These are phyloP conservation scores for Aspergillus thermomutatus DNA, from an alignment of 2,329 filamentous ascomycete species.

Conservation along the genomic window DNA sequence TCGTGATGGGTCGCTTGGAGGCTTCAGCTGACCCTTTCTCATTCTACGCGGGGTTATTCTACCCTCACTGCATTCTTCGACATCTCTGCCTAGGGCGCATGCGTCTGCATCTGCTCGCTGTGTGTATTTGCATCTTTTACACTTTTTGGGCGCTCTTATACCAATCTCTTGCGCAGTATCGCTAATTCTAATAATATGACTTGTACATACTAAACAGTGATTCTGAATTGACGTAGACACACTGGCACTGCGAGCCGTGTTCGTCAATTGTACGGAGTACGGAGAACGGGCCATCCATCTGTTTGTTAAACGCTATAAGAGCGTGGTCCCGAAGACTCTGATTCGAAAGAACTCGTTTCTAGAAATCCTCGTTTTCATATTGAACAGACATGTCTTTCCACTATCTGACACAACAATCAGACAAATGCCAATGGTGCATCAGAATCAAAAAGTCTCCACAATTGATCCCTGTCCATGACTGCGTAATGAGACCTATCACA, in stretches of 20 bases:
- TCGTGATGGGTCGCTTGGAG: background rate
- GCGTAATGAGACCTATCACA: background rate
- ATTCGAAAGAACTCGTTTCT: background rate
- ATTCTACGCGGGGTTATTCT: background rate
- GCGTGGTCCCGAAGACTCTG: background rate
- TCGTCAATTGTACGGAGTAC: background rate
- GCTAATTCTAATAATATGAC: conserved; percentile 21
- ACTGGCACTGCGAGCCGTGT: background rate
- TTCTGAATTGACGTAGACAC: background rate
- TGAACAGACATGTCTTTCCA: background rate
- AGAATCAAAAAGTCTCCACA: too few relatives aligned
- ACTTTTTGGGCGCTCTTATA: conserved; percentile 8
- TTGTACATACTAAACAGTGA: conserved; percentile 17
- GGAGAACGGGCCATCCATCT: background rate
- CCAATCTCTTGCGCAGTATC: conserved; percentile 12
- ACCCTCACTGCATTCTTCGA: background rate
- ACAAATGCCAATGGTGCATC: too few relatives aligned
- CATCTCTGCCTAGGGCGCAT: background rate
- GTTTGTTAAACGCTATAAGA: background rate
- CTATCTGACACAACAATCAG: background rate
- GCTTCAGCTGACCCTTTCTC: background rate
- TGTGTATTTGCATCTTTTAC: background rate
- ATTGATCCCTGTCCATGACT: background rate
- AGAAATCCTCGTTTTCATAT: background rate
- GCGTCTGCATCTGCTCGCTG: conserved; percentile 7